A percentile compares a stretch with the other conserved stretches of the same genome.
Evolutionary conservation across 345 rosid genomes (phyloP).

Genomic region (Schrenkiella parvula): DNA sequence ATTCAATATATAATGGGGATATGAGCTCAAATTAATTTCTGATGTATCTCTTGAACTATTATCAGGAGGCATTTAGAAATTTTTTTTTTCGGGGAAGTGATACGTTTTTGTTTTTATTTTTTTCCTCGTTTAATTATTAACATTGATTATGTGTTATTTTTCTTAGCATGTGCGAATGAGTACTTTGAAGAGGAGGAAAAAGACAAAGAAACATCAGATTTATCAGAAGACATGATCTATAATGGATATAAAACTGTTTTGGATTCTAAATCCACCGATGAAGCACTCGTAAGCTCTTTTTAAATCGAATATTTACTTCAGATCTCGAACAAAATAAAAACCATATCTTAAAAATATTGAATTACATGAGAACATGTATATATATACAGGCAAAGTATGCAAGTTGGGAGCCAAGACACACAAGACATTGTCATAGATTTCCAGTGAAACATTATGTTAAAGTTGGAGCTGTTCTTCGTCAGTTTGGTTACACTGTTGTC

Average conservation of each 20-base stretch:
- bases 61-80: not conserved
- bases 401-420: constrained; percentile 85
- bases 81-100: not conserved
- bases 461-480: constrained; percentile 75
- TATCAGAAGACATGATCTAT: constrained; percentile 51
- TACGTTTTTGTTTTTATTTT: not conserved
- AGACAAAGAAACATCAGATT: constrained; percentile 17
- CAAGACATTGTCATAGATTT: constrained; percentile 47
- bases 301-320: not conserved
- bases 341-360: too few relatives aligned
- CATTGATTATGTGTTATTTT: not conserved
- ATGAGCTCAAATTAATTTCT: not conserved
- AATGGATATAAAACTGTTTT: constrained; percentile 61
- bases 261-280: constrained; percentile 75
- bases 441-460: constrained; percentile 75
- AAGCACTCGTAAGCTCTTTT: constrained; percentile 52
- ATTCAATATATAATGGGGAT: not conserved
- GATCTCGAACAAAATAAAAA: not conserved
- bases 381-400: constrained; percentile 69
- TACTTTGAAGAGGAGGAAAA: constrained; percentile 44
- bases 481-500: constrained; percentile 66
- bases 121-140: constrained; percentile 25
- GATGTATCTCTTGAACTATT: not conserved
- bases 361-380: not conserved
- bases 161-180: constrained; percentile 54